phyloP scores from a whole-genome alignment of 805 yeast genomes.

The Candida maris region DNA sequence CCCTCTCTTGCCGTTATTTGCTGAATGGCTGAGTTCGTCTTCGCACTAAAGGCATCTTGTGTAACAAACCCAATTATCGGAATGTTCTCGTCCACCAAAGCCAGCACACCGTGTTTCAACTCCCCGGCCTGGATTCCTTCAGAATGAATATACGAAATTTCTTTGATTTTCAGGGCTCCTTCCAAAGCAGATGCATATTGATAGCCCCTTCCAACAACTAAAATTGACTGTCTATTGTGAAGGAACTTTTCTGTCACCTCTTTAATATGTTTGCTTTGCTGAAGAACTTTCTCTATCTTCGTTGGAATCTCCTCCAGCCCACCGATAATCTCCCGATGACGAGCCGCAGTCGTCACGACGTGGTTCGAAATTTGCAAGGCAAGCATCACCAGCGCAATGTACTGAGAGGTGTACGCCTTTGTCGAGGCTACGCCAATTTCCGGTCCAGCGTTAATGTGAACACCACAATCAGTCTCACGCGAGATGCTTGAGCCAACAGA shows the following conservation, averaged over 20 bases:
- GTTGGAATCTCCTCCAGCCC: conserved; percentile 82
- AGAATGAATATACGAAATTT: conserved; percentile 97
- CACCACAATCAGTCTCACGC: conserved; percentile 98
- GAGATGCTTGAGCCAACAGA: conserved; percentile 96
- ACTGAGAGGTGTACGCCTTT: conserved; percentile 98
- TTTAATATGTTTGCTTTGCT: conserved; percentile 71
- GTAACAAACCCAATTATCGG: conserved; percentile 97
- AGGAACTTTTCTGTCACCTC: conserved; percentile 67
- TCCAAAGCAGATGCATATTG: conserved; percentile 96
- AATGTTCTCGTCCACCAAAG: conserved; percentile 87
- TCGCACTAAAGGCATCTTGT: conserved; percentile 92
- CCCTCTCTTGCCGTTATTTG: conserved; percentile 98
- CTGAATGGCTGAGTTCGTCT: conserved; percentile 90
- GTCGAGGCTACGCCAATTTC: conserved; percentile 99
- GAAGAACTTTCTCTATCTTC: conserved; percentile 76
- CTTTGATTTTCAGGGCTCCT: conserved; percentile 97
- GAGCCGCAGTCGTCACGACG: conserved; percentile 65
- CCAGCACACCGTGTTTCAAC: conserved; percentile 96
- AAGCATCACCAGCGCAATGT: conserved; percentile 93
- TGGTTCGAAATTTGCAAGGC: conserved; percentile 95
- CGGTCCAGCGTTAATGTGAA: conserved; percentile 98
- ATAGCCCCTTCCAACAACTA: conserved; percentile 94
- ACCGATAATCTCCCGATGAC: conserved; percentile 81
- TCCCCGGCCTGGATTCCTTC: conserved; percentile 99
- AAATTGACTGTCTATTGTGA: conserved; percentile 78